Conservation (phyloP, 495 filamentous ascomycete species). For the Tuber microsphaerosporum region DNA sequence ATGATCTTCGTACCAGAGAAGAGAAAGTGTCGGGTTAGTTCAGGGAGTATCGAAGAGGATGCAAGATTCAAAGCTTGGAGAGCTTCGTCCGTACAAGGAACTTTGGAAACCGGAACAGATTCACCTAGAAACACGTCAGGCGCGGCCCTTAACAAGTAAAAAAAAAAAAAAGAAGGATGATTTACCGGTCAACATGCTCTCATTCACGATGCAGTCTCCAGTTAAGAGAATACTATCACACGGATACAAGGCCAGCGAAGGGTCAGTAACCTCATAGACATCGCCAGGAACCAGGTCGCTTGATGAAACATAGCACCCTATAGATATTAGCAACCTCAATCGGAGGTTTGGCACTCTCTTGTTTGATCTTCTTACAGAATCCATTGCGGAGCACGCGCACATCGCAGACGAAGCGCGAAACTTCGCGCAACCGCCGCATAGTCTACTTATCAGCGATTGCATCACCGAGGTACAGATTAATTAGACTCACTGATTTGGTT, state of each 20-base stretch:
- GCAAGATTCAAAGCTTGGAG: slow-evolving; percentile 65
- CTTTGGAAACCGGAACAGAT: slow-evolving; percentile 93
- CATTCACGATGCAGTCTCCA: slow-evolving; percentile 97
- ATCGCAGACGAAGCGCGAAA: slow-evolving; percentile 91
- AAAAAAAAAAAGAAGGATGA: slow-evolving; percentile 2
- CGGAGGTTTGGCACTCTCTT: slow-evolving; percentile 35
- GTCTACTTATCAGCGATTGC: slow-evolving; percentile 51
- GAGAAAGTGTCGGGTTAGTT: slow-evolving; percentile 77
- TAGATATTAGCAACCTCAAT: slow-evolving; percentile 32
- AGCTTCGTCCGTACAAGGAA: slow-evolving; percentile 73
- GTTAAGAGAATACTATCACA: slow-evolving; percentile 87
- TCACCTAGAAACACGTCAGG: slow-evolving; percentile 56
- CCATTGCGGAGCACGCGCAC: slow-evolving; percentile 86
- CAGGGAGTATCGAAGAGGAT: slow-evolving; percentile 68
- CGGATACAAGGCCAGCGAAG: slow-evolving; percentile 84
- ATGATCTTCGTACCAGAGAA: slow-evolving; percentile 96
- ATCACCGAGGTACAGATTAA: slow-evolving; percentile 9
- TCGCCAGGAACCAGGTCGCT: slow-evolving; percentile 90
- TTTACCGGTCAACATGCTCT: slow-evolving; percentile 93
- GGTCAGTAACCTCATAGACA: slow-evolving; percentile 95
- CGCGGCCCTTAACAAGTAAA: background rate
- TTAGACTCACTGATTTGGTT: slow-evolving; percentile 62
- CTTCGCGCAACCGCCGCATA: slow-evolving; percentile 81
- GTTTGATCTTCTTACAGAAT: slow-evolving; percentile 58
- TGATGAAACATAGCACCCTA: slow-evolving; percentile 79